Evolutionary conservation across 202 grass and related monocot species (phyloP), one percentile per base, ranked within the genome.

Genomic region (Carex arenaria): DNA sequence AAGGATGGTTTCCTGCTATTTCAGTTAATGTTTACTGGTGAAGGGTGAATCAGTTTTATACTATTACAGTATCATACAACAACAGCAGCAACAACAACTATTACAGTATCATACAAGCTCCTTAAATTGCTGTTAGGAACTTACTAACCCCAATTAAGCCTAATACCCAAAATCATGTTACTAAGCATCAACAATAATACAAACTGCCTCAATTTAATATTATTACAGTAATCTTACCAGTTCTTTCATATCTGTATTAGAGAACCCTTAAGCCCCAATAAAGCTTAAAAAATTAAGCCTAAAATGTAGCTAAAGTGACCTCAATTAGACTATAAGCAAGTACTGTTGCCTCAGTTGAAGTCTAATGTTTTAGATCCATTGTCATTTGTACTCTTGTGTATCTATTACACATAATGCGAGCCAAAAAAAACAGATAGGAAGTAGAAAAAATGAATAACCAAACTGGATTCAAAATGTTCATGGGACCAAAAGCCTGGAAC

Each of bases 1-100:
- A 56, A 56, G 72, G 26, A 76, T 34, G 32, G 28, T 57, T 80
- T 11, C 14, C 26, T 76, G 72, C 14, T 76, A 78, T 69, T 88
- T n/a, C 5, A 89, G 10, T 76, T 76, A 56, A 31, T 75, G 23
- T 32, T 55, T 77, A 34, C 51, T 18, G 26, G 15, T 72, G 69
- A 26, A 49, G 19, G 19, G 43, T 10, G 14, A 51, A 52, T 23
- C 43, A 72, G 10, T 72, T 72, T 11, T 23, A 72, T 52, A 38
- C 43, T 14, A 26, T 52, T 72, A 28, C 19, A 68, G 20, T 72
- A 13, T 51, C 56, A 70, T 56, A 54, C 14, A 13, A 86, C 26
- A 26, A 26, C 1, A 26, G 26, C 26, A 26, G 26, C 26, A 26
- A 1, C 26, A 26, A 26, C 26, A 26, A 38, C 43, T 14, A 26